These are phyloP conservation scores for Trichoderma citrinoviride DNA, from an alignment of 2,329 filamentous ascomycete genomes.

Conservation along the genomic window DNA sequence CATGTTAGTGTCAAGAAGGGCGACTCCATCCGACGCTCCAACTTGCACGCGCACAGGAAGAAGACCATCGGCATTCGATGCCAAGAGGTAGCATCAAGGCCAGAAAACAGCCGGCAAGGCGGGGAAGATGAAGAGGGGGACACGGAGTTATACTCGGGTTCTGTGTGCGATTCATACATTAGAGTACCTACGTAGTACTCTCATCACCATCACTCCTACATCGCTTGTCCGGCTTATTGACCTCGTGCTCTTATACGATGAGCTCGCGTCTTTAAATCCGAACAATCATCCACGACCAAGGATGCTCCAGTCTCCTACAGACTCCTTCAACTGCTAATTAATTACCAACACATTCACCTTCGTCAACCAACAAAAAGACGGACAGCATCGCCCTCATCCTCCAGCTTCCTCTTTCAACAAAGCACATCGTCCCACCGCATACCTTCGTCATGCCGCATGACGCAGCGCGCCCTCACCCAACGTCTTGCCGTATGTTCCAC, in stretches of 20 bases:
- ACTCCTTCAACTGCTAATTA: no score
- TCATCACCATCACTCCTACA: no score
- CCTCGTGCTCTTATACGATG: background rate
- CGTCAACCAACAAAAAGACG: background rate
- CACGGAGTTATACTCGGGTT: background rate
- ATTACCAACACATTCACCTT: no score
- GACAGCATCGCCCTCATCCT: background rate
- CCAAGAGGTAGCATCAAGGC: background rate
- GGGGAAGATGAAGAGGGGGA: background rate
- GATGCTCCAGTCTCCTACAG: background rate
- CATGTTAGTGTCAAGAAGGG: no score
- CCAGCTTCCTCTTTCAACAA: slow-evolving; percentile 17
- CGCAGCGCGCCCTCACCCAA: background rate
- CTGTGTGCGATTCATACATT: background rate
- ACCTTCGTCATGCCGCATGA: slow-evolving; percentile 7
- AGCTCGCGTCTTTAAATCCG: background rate
- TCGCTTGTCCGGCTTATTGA: background rate
- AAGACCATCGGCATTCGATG: slow-evolving; percentile 6
- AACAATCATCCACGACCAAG: background rate
- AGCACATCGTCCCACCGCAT: slow-evolving; percentile 2
- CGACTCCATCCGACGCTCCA: no score
- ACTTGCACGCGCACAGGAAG: no score
- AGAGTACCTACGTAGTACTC: no score
- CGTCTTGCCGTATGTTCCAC: background rate
- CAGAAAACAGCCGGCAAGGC: slow-evolving; percentile 4